Base-by-base conservation (phyloP, 106 monocot genomes). In the Dendrobium officinale region DNA sequence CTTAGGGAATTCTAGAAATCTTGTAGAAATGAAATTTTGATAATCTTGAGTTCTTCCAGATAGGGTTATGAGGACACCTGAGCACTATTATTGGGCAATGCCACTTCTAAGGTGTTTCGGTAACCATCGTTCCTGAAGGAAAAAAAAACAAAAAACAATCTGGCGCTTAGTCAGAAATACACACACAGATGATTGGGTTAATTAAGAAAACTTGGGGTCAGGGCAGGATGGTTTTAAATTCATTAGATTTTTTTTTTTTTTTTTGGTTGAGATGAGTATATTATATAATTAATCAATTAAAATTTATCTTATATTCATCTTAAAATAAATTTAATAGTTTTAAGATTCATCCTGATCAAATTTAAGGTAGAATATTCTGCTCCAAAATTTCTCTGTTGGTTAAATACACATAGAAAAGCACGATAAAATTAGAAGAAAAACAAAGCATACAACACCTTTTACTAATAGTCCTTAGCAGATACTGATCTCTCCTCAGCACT, bases 71-170 rank as follows among this genome's bases (percentile, higher is more conserved):
- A n/a, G 2, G 42, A 18, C 58, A 91, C 96, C 93, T 96, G 96
- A 81, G 96, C 93, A 84, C 90, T 96, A 81, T 88, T 84, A 59
- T 67, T 11, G 77, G 93, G 96, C 80, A 93, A 82, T 18, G 82
- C 43, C 27, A 93, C 68, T 37, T 88, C 89, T 76, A 96, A 77
- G 27, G 88, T 93, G 75, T 93, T 87, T 9, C 88, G 80, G 42
- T 66, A 80, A 75, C 96, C 91, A 86, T 90, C 93, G 47, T n/a
- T 74, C 81, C 96, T 96, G 83, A 19, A 87, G 68, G n/a, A 1
- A 22, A 0, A 31, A 31, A 1, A 31, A 31, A 1, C 24, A 61
- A 61, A 0, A 0, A 61, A 5, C 3, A 54, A 9, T 54, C 54
- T 9, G 54, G 13, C 54, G 54, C 54, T 54, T 54, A 2, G 16